Percentiles rank a stretch among this genome's conserved stretches.
These are phyloP conservation scores for Saraca asoca DNA, from an alignment of 331 rosid genomes.

Conservation along the genomic window DNA sequence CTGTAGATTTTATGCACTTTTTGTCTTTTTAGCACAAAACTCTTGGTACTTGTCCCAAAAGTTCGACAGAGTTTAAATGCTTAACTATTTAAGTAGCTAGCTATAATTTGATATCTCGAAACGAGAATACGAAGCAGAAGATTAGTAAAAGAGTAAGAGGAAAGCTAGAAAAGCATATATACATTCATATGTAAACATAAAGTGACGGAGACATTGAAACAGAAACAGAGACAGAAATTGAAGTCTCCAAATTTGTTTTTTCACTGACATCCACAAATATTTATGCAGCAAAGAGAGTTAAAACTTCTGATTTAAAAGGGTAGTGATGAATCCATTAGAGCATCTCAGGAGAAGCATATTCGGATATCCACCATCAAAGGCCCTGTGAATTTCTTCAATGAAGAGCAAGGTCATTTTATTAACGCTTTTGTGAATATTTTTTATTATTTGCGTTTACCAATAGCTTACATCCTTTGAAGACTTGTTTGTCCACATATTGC, in stretches of 20 bases:
- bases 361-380: slow-evolving; percentile 29
- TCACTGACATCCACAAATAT: slow-evolving; percentile 10
- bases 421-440: slow-evolving; percentile 25
- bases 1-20: slow-evolving; percentile 1
- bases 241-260: slow-evolving; percentile 8
- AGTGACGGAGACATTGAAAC: slow-evolving; percentile 24
- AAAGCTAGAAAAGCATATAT: background rate
- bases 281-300: slow-evolving; percentile 14
- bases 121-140: background rate
- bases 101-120: slow-evolving; percentile 8
- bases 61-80: background rate
- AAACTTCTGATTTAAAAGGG: background rate
- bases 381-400: slow-evolving; percentile 31
- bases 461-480: slow-evolving; percentile 26
- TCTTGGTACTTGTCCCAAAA: background rate
- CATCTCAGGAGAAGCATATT: slow-evolving; percentile 40
- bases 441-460: slow-evolving; percentile 14
- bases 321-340: slow-evolving; percentile 32
- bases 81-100: background rate
- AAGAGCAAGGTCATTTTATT: slow-evolving; percentile 33
- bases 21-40: background rate
- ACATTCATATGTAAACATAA: slow-evolving; percentile 7
- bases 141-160: background rate
- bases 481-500: slow-evolving; percentile 16
- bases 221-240: slow-evolving; percentile 14